Evolutionary conservation across 2,329 filamentous ascomycete species (phyloP).

Genomic region (Alternaria sp.): DNA sequence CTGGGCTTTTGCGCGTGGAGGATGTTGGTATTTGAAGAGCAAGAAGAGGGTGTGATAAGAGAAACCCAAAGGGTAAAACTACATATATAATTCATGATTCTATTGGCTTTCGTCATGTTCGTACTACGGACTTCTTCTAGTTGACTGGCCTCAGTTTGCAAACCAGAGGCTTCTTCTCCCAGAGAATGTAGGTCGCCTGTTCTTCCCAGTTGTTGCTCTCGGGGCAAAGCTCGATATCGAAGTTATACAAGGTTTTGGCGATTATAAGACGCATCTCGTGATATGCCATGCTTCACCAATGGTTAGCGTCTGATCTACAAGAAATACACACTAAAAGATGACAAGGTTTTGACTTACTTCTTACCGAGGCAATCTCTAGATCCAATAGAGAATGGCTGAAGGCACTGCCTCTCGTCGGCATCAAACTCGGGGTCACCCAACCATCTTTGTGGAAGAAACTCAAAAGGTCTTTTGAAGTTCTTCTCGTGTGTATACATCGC

Average conservation of each 20-base stretch:
- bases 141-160: slow-evolving; percentile 37
- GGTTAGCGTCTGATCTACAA: slow-evolving; percentile 13
- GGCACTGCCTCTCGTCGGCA: slow-evolving; percentile 42
- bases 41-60: background rate
- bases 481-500: slow-evolving; percentile 26
- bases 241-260: slow-evolving; percentile 48
- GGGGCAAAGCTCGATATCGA: slow-evolving; percentile 49
- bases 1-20: slow-evolving; percentile 59
- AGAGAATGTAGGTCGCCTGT: slow-evolving; percentile 48
- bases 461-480: slow-evolving; percentile 48
- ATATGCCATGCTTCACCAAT: slow-evolving; percentile 40
- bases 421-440: slow-evolving; percentile 34
- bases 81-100: background rate
- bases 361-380: slow-evolving; percentile 51
- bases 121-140: background rate
- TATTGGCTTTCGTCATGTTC: background rate
- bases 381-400: slow-evolving; percentile 57
- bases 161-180: slow-evolving; percentile 49
- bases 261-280: slow-evolving; percentile 56
- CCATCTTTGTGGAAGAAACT: slow-evolving; percentile 56
- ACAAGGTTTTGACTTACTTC: slow-evolving; percentile 36
- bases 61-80: background rate
- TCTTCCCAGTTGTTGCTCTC: slow-evolving; percentile 43
- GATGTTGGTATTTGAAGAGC: slow-evolving; percentile 50
- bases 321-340: background rate